Evolutionary conservation across 192 early-diverging fungal species (phyloP).

Genomic region (Entrophospora sp.): DNA sequence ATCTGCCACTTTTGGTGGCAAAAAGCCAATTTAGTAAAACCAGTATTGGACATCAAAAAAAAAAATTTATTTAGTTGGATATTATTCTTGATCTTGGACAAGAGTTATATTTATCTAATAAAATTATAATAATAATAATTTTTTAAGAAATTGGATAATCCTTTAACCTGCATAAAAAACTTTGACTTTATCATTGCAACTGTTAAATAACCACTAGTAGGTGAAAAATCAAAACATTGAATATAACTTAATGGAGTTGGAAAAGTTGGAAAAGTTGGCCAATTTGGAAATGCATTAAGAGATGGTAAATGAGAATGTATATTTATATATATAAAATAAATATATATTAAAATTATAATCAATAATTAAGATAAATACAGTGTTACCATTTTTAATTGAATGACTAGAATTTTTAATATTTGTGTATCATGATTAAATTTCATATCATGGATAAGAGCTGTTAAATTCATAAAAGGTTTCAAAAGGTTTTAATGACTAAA

Average conservation of each 20-base stretch:
- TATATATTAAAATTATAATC: neutral
- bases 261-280: constrained; percentile 89
- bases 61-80: no score
- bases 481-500: constrained; percentile 46
- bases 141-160: constrained; percentile 49
- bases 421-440: constrained; percentile 83
- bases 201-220: constrained; percentile 81
- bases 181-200: constrained; percentile 83
- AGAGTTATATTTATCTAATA: no score
- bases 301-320: constrained; percentile 73
- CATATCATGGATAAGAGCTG: constrained; percentile 64
- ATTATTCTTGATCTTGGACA: no score
- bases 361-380: neutral
- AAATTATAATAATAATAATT: no score
- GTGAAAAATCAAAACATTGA: constrained; percentile 73
- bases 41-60: constrained; percentile 34
- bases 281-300: constrained; percentile 79
- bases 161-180: constrained; percentile 71
- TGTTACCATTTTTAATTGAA: constrained; percentile 55
- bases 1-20: constrained; percentile 56
- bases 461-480: constrained; percentile 78
- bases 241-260: constrained; percentile 78
- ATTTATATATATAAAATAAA: neutral
- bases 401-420: constrained; percentile 63
- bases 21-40: constrained; percentile 51